Conservation (phyloP, 192 early-diverging fungal genomes). For the Blastocladiella britannica region DNA sequence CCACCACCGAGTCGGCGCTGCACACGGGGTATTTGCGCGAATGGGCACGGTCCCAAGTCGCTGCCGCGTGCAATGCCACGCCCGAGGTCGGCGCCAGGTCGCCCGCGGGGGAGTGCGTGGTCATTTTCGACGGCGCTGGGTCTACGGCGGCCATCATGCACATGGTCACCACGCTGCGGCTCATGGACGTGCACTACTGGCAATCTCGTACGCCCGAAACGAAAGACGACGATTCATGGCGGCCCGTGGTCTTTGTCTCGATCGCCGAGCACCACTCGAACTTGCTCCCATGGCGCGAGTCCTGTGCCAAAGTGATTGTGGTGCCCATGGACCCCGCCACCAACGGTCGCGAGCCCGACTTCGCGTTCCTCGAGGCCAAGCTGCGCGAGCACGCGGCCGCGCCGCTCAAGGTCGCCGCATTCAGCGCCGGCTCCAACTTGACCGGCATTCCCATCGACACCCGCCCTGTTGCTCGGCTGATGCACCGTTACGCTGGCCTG, state of each 20-base stretch:
- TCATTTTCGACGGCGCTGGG: slow-evolving; percentile 8
- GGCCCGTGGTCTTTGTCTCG: slow-evolving; percentile 20
- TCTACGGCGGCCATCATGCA: slow-evolving; percentile 6
- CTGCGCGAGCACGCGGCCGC: slow-evolving; percentile 1
- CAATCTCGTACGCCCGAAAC: background rate
- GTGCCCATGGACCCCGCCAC: slow-evolving; percentile 9
- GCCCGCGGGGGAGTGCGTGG: background rate
- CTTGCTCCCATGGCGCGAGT: slow-evolving; percentile 18
- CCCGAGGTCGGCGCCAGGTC: too few species aligned
- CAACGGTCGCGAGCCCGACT: slow-evolving; percentile 6
- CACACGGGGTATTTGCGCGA: slow-evolving; percentile 4
- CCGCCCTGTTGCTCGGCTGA: slow-evolving; percentile 9
- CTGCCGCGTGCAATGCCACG: too few species aligned
- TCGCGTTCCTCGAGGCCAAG: slow-evolving; percentile 9
- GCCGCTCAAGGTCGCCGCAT: slow-evolving; percentile 13
- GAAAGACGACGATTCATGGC: too few species aligned
- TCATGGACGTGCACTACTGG: background rate
- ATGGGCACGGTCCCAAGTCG: slow-evolving; percentile 2
- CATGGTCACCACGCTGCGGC: background rate
- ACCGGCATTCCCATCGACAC: slow-evolving; percentile 17
- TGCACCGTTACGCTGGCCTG: slow-evolving; percentile 14
- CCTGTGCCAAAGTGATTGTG: slow-evolving; percentile 15
- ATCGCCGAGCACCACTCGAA: slow-evolving; percentile 26
- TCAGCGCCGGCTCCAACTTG: slow-evolving; percentile 19
- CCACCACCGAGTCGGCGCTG: slow-evolving; percentile 4